Conservation (phyloP, 1,139 yeast species). For the Yamadazyma diddensiae region DNA sequence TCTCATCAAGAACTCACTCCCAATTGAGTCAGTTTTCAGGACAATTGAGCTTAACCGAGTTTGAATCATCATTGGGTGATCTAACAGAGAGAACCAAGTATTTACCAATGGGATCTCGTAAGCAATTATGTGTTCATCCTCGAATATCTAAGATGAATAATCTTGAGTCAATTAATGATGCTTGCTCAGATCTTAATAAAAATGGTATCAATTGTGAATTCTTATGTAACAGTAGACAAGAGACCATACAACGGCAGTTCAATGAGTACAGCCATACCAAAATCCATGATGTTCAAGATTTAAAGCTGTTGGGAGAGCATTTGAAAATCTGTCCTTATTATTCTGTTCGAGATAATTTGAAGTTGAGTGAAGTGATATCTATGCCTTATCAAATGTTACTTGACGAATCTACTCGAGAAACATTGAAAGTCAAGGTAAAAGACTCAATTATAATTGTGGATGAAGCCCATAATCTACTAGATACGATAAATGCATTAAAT, state of each 20-base stretch:
- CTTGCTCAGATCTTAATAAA: slow-evolving; percentile 72
- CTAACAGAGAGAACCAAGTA: slow-evolving; percentile 48
- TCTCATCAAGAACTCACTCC: slow-evolving; percentile 88
- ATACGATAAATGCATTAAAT: slow-evolving; percentile 67
- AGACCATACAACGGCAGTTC: slow-evolving; percentile 43
- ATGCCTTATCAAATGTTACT: slow-evolving; percentile 82
- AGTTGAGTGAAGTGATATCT: slow-evolving; percentile 68
- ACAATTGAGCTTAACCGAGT: slow-evolving; percentile 61
- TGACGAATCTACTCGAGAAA: slow-evolving; percentile 59
- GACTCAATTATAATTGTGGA: slow-evolving; percentile 77
- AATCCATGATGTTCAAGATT: slow-evolving; percentile 81
- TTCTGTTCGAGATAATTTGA: slow-evolving; percentile 57
- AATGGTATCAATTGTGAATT: slow-evolving; percentile 47
- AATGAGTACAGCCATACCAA: slow-evolving; percentile 59
- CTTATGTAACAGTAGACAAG: slow-evolving; percentile 34
- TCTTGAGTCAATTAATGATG: slow-evolving; percentile 68
- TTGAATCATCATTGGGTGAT: slow-evolving; percentile 58
- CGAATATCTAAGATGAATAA: slow-evolving; percentile 50
- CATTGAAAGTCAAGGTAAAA: slow-evolving; percentile 56
- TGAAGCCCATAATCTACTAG: slow-evolving; percentile 89
- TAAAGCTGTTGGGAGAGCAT: slow-evolving; percentile 57
- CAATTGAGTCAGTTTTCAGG: slow-evolving; percentile 80
- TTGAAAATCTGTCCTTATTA: slow-evolving; percentile 80
- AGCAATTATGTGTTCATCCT: slow-evolving; percentile 78
- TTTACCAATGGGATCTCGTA: slow-evolving; percentile 76